Percentiles rank a stretch among this genome's conserved stretches.
Evolutionary conservation across 345 rosid species (phyloP).

Genomic region (Eucalyptus globulus): DNA sequence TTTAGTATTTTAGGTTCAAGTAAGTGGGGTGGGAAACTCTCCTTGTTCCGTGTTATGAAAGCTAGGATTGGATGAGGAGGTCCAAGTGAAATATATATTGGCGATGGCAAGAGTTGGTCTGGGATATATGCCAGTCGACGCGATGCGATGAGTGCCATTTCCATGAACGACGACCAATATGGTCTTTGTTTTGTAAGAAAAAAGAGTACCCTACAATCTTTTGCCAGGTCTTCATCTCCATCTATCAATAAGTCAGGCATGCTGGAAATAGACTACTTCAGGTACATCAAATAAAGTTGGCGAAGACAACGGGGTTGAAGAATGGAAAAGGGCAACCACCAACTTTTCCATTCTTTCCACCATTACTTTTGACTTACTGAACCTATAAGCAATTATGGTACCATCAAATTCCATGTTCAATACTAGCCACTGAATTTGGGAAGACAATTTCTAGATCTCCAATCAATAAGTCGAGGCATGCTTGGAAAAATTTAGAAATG

Average conservation of each 20-base stretch:
- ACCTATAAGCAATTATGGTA: background rate
- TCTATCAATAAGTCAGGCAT: background rate
- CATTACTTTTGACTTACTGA: background rate
- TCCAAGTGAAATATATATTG: background rate
- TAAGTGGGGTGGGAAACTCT: background rate
- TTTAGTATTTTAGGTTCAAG: too few relatives aligned
- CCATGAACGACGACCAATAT: background rate
- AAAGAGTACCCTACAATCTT: background rate
- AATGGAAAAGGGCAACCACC: background rate
- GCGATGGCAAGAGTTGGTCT: background rate
- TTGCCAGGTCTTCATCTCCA: background rate
- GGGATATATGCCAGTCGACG: accelerated
- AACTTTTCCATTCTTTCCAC: background rate
- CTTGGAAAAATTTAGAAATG: too few relatives aligned
- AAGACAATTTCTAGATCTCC: too few relatives aligned
- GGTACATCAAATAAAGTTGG: background rate
- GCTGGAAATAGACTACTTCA: background rate
- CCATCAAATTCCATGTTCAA: background rate
- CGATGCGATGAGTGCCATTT: background rate
- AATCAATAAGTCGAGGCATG: too few relatives aligned
- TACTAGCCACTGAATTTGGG: background rate
- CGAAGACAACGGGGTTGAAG: background rate
- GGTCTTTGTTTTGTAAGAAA: background rate
- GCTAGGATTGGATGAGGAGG: background rate
- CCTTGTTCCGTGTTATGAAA: background rate